phyloP scores from a whole-genome alignment of 805 yeast species.

The Candida glaebosa region DNA sequence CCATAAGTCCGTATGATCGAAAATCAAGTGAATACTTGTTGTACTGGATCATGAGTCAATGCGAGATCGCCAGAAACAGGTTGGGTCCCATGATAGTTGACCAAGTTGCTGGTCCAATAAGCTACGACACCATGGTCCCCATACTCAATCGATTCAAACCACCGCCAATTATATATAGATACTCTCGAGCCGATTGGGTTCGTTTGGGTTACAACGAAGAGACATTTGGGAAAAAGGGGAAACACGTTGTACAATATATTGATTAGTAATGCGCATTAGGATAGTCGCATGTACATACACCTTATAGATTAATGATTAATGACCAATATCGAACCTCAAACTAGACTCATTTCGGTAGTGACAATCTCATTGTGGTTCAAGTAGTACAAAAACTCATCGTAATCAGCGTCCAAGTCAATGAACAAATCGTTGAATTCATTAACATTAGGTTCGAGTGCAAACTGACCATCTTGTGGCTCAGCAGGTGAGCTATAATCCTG shows the following conservation, averaged over 20 bases:
- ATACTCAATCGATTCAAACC: constrained; percentile 19
- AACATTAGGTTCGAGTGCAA: too few relatives aligned
- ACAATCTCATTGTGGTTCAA: neutral
- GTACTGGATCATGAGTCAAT: constrained; percentile 52
- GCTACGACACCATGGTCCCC: constrained; percentile 19
- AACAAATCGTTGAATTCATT: neutral
- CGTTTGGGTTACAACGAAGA: constrained; percentile 37
- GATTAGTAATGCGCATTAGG: too few relatives aligned
- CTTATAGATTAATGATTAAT: constrained; percentile 9
- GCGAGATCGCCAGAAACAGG: constrained; percentile 37
- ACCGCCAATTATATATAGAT: constrained; percentile 27
- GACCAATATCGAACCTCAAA: too few relatives aligned
- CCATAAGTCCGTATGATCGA: constrained; percentile 52
- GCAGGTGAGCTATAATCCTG: too few relatives aligned
- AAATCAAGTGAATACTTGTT: constrained; percentile 46
- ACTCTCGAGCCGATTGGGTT: constrained; percentile 35
- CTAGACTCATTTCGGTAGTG: too few relatives aligned
- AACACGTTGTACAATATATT: constrained; percentile 20
- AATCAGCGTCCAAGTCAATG: neutral
- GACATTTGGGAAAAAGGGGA: constrained; percentile 22
- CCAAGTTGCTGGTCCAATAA: constrained; percentile 14
- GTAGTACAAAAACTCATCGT: neutral
- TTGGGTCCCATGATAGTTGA: constrained; percentile 32
- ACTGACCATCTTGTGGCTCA: too few relatives aligned
- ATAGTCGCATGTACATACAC: constrained; percentile 6